These are phyloP conservation scores for Aspergillus fumigatiaffinis DNA, from an alignment of 2,329 filamentous ascomycete genomes.

Conservation along the genomic window DNA sequence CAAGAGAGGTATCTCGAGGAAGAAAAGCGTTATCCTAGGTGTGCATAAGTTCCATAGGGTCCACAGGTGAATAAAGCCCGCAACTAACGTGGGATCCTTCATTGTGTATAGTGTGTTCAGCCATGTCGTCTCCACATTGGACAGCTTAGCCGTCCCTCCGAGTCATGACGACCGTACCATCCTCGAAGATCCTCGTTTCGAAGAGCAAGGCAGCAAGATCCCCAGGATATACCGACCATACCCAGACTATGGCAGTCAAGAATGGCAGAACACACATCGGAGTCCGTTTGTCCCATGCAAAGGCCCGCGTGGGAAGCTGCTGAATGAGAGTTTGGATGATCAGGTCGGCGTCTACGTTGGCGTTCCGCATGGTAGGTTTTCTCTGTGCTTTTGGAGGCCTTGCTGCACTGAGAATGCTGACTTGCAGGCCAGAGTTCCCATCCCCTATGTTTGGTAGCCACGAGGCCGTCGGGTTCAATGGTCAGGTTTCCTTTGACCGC, in stretches of 20 bases:
- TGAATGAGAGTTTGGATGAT: conserved; percentile 58
- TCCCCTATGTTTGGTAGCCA: conserved; percentile 60
- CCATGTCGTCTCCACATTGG: neutral
- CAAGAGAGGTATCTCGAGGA: neutral
- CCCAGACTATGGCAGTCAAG: conserved; percentile 61
- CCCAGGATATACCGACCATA: conserved; percentile 65
- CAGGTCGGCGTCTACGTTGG: conserved; percentile 56
- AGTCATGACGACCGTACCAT: neutral
- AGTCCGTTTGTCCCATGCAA: conserved; percentile 62
- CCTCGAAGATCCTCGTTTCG: neutral
- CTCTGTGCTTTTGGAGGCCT: conserved; percentile 20
- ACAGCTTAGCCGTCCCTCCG: neutral
- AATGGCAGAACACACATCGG: conserved; percentile 55
- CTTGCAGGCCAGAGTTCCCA: conserved; percentile 48
- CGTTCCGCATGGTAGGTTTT: conserved; percentile 20
- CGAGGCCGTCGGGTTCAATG: conserved; percentile 56
- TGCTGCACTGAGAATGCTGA: conserved; percentile 37
- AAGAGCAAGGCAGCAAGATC: neutral
- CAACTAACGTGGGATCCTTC: neutral
- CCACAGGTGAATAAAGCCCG: neutral
- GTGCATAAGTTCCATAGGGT: neutral
- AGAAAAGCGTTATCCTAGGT: neutral
- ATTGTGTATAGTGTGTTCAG: neutral
- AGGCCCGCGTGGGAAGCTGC: conserved; percentile 51
- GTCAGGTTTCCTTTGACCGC: conserved; percentile 62